Evolutionary conservation across 2,329 filamentous ascomycete species (phyloP), one percentile per base, ranked within the genome.

Genomic region (Sporothrix humicola): DNA sequence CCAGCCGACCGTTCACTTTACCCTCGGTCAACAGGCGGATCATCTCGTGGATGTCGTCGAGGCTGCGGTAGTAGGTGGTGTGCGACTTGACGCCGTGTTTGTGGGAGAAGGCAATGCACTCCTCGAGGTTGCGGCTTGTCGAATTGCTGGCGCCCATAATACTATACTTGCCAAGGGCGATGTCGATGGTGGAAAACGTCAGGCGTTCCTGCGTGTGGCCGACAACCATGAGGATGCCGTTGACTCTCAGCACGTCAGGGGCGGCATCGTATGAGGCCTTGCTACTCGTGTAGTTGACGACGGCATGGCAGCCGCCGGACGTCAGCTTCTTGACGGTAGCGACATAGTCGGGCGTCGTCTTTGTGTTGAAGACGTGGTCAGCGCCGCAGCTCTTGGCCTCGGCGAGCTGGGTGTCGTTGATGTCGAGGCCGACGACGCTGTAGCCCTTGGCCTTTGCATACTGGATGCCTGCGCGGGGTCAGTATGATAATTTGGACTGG

Each of bases 21-120:
- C 79, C 80, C 50, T 79, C 75, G 73, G 81, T 79, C 72, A 81
- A 78, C 75, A 81, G 78, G 48, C 73, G 66, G 77, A 81, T 81
- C 75, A 82, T 75, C 75, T 82, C 79, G 58, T 81, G 77, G 73
- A 82, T 81, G 69, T 82, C 80, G 5, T 70, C 31, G 17, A 73
- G 68, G 17, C 59, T 61, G 20, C 44, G 46, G 26, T 63, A 74
- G 54, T 70, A 68, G 7, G 50, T 66, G 0, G 63, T 63, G 54
- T 74, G 71, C 69, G 69, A 74, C 42, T 72, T 73, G 50, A 77
- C 75, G 12, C 74, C 73, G 46, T 74, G 72, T 68, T 73, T 73
- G 6, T 58, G 74, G 1, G 72, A 76, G 37, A 76, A 76, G 0
- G 72, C 71, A 8, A 74, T 76, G 15, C 74, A 76, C 7, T 72